Conservation (phyloP, 306 rosid genomes). For the Neltuma alba region DNA sequence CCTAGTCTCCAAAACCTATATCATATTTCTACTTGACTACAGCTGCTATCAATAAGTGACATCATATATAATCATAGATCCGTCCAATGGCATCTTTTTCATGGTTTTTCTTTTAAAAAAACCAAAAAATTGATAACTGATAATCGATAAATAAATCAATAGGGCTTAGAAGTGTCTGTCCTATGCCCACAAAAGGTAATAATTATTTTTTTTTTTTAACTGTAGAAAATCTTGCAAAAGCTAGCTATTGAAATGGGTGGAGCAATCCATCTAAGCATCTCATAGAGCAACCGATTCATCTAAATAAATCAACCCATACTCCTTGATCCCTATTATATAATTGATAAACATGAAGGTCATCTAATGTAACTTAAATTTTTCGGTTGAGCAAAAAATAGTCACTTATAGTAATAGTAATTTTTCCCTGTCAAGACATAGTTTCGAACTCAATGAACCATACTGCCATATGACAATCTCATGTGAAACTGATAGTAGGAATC, state of each 20-base stretch:
- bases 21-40: background rate
- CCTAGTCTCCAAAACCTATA: background rate
- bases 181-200: background rate
- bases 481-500: background rate
- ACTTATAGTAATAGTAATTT: background rate
- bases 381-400: background rate
- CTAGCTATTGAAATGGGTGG: background rate
- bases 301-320: background rate
- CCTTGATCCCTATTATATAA: background rate
- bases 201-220: too few species aligned
- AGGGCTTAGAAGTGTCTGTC: background rate
- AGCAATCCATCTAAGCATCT: background rate
- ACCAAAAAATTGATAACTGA: too few species aligned
- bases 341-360: constrained; percentile 7
- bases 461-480: constrained; percentile 4
- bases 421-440: constrained; percentile 6
- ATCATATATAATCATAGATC: background rate
- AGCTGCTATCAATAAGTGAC: background rate
- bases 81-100: background rate
- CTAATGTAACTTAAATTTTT: background rate
- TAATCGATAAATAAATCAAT: background rate
- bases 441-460: background rate
- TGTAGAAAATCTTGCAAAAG: background rate
- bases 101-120: too few species aligned
- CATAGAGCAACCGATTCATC: background rate